Percentiles rank a stretch among this genome's conserved stretches.
phyloP scores from a whole-genome alignment of 2,329 filamentous ascomycete genomes.

The Venturia pyrina region DNA sequence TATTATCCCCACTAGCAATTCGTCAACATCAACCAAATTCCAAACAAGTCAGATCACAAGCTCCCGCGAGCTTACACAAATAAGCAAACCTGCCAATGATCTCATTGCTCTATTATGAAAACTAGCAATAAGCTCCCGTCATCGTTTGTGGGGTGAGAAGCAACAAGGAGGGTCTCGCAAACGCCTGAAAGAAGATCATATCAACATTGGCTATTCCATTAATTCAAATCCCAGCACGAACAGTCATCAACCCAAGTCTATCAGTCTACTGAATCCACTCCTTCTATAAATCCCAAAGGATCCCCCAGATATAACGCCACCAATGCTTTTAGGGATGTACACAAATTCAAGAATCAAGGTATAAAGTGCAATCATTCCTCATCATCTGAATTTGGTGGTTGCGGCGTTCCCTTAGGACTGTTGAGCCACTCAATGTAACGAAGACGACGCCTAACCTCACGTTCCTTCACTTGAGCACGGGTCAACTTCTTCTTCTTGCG shows the following conservation, averaged over 20 bases:
- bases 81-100: neutral
- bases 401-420: constrained; percentile 46
- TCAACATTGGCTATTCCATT: neutral
- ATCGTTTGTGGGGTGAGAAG: neutral
- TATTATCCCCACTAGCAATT: no score
- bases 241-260: constrained; percentile 3
- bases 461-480: constrained; percentile 89
- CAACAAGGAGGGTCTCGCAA: neutral
- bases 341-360: neutral
- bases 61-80: no score
- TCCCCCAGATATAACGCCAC: neutral
- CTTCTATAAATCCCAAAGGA: neutral
- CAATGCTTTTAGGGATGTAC: neutral
- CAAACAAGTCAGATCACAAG: no score
- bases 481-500: constrained; percentile 99
- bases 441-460: constrained; percentile 74
- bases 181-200: neutral
- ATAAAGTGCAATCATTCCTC: constrained; percentile 20
- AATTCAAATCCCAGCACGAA: neutral
- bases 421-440: constrained; percentile 74
- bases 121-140: neutral
- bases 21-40: no score
- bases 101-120: neutral
- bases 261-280: constrained; percentile 5
- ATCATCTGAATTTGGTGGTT: constrained; percentile 31